Conservation (phyloP, 2,329 filamentous ascomycete species). For the Colletotrichum orchidophilum region DNA sequence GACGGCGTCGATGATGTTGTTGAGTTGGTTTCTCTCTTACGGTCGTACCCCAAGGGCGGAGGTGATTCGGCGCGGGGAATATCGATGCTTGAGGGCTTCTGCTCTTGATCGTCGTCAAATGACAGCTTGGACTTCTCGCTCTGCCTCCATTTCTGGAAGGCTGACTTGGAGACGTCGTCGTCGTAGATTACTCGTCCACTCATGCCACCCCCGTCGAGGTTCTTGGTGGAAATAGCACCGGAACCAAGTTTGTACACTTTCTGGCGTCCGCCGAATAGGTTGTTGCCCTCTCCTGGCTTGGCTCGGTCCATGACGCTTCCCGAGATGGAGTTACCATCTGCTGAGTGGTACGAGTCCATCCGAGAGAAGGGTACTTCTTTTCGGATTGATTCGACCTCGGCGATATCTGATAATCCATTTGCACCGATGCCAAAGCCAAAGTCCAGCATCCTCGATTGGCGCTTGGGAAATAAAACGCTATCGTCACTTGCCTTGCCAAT, state of each 20-base stretch:
- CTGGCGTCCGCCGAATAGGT: constrained; percentile 92
- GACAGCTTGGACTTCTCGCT: constrained; percentile 65
- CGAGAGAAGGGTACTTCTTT: constrained; percentile 67
- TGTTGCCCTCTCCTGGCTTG: constrained; percentile 88
- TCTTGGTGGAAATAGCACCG: constrained; percentile 54
- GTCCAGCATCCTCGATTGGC: constrained; percentile 80
- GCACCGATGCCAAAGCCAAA: constrained; percentile 64
- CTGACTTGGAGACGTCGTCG: constrained; percentile 83
- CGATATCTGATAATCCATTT: constrained; percentile 77
- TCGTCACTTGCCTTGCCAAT: constrained; percentile 96
- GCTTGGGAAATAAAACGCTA: constrained; percentile 85
- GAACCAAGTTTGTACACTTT: constrained; percentile 90
- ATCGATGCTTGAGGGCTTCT: constrained; percentile 45
- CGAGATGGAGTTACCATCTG: constrained; percentile 71
- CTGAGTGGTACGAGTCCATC: constrained; percentile 71
- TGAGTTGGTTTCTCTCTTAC: constrained; percentile 86
- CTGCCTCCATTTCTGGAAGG: constrained; percentile 81
- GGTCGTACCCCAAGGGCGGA: constrained; percentile 71
- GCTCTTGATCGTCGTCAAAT: constrained; percentile 49
- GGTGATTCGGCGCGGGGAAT: constrained; percentile 61
- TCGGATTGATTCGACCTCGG: constrained; percentile 85
- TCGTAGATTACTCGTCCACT: constrained; percentile 80
- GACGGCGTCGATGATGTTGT: constrained; percentile 78
- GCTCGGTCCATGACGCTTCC: constrained; percentile 85
- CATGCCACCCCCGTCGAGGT: constrained; percentile 57